Percentiles rank a stretch among this genome's conserved stretches.
Evolutionary conservation across 163 green algal species (phyloP).

Genomic region (Coccomyxa subellipsoidea): DNA sequence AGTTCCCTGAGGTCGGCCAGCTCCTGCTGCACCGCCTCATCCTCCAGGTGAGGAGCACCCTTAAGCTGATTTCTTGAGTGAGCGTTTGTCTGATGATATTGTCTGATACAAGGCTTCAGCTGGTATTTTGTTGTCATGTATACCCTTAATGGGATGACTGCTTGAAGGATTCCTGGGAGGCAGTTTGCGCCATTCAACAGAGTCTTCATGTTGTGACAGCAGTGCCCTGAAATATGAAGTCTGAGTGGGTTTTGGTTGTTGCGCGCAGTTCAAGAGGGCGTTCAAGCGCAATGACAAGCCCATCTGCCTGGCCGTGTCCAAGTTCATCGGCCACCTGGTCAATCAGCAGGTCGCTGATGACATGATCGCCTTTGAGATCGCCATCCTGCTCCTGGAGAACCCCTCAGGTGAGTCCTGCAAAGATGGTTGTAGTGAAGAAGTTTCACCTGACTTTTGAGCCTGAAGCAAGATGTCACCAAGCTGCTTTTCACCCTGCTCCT

Average conservation of each 20-base stretch:
- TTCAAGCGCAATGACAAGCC: conserved; percentile 97
- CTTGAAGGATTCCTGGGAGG: too few relatives aligned
- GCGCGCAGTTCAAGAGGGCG: conserved; percentile 84
- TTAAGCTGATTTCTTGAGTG: not conserved
- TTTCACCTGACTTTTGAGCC: too few relatives aligned
- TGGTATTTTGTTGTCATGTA: too few relatives aligned
- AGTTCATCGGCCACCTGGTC: conserved; percentile 92
- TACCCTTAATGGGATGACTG: too few relatives aligned
- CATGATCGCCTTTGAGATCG: conserved; percentile 85
- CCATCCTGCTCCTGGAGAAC: conserved; percentile 92
- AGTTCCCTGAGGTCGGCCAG: conserved; percentile 94
- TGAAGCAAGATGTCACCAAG: too few relatives aligned
- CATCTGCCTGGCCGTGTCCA: conserved; percentile 73
- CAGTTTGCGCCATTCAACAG: too few relatives aligned
- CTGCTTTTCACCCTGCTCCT: too few relatives aligned
- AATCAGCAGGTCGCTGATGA: conserved; percentile 89
- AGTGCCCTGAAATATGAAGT: too few relatives aligned
- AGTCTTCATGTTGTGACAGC: too few relatives aligned
- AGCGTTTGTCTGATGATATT: not conserved
- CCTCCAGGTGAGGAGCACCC: conserved; percentile 54
- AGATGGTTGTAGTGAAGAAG: too few relatives aligned
- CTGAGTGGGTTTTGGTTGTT: not conserved
- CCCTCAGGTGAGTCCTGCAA: conserved; percentile 43
- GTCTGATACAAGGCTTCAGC: too few relatives aligned
- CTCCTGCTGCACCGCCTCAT: conserved; percentile 85